A percentile compares a stretch with the other conserved stretches of the same genome.
Evolutionary conservation across 192 early-diverging fungal species (phyloP).

Genomic region (Helicostylum pulchrum): DNA sequence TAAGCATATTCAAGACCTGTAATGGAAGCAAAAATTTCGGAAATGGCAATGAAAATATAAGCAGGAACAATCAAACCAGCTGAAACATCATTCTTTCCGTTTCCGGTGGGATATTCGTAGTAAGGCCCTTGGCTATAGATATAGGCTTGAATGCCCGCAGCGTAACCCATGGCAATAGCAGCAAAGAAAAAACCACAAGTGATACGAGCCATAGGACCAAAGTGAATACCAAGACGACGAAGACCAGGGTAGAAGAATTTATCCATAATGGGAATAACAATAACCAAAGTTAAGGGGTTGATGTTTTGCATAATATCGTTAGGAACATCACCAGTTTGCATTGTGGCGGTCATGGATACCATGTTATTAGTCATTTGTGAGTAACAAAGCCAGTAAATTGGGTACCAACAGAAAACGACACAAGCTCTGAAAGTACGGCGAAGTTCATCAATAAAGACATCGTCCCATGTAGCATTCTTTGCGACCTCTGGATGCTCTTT

Average conservation of each 20-base stretch:
- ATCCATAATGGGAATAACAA: conserved; percentile 68
- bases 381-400: conserved; percentile 75
- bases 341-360: conserved; percentile 37
- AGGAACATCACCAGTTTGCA: conserved; percentile 44
- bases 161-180: conserved; percentile 53
- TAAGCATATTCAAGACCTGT: conserved; percentile 66
- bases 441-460: conserved; percentile 67
- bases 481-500: conserved; percentile 19
- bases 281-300: conserved; percentile 59
- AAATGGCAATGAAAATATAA: conserved; percentile 59
- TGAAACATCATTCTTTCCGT: conserved; percentile 47
- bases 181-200: conserved; percentile 59
- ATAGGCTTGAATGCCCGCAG: conserved; percentile 53
- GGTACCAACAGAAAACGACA: conserved; percentile 65
- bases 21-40: conserved; percentile 66
- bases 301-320: conserved; percentile 65
- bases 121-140: conserved; percentile 59
- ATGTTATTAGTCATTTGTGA: conserved; percentile 62
- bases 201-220: conserved; percentile 64
- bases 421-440: conserved; percentile 55
- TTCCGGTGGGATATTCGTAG: conserved; percentile 34
- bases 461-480: conserved; percentile 53
- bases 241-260: conserved; percentile 55
- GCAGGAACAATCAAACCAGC: conserved; percentile 50
- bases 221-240: conserved; percentile 39